Evolutionary conservation across 345 rosid genomes (phyloP), one percentile per base, ranked within the genome.

Genomic region (Aethionema arabicum): DNA sequence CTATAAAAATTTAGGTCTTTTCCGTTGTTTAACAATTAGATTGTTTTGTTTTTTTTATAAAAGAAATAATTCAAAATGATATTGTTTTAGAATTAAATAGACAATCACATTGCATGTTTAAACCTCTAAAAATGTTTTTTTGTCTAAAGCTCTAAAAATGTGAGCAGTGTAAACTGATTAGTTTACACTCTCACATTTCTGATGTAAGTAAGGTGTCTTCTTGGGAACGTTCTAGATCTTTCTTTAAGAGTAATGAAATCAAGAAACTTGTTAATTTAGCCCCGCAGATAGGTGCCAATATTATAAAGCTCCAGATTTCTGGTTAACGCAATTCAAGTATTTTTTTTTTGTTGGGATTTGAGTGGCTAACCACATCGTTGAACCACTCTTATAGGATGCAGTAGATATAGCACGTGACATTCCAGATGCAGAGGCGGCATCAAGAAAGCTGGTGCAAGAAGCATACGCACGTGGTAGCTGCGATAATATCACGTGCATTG

Each of bases 401-500:
- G 92, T 88, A 15, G 80, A 67, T 33, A 84, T 92, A 88, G 79
- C 61, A 12, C 78, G 74, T 67, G 85, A 86, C 11, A 75, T 95
- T 41, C 61, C 72, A 57, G 99, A 90, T 65, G 80, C 99, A 2
- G 95, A 93, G 80, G 82, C 83, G 60, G 93, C 92, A 2, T 88
- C 99, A 36, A 84, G 80, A 77, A 82, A 78, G 72, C 76, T 90
- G 57, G 72, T 90, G 79, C 79, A 76, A 61, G 95, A 90, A 74
- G 99, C 97, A 7, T 87, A 75, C 73, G 78, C 83, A 77, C 75
- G 96, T 55, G 97, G 95, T 52, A 95, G 99, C 54, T 95, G 90
- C 3, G 99, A 95, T 63, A 95, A 90, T 65, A 95, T 95, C 50
- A 89, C 99, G 36, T 87, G 96, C 54, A 85, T 92, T 14, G 97